Conservation (phyloP, 1,284 basidiomycete species). For the Sphagnurus paluster region DNA sequence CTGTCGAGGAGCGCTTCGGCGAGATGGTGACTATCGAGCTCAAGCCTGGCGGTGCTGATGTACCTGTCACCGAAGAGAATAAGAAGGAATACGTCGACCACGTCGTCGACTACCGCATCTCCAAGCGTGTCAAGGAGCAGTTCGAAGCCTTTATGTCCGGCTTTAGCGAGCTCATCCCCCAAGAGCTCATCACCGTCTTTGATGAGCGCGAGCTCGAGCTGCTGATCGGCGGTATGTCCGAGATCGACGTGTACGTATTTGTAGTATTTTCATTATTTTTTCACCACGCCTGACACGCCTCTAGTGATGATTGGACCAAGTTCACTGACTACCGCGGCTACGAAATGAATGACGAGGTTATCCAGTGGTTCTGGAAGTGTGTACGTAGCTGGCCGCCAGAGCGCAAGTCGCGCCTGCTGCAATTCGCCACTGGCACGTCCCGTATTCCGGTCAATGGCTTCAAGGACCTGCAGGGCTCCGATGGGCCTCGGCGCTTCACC, state of each 20-base stretch:
- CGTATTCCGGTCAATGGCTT: slow-evolving; percentile 93
- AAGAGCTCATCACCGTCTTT: slow-evolving; percentile 92
- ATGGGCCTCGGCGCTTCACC: slow-evolving; percentile 87
- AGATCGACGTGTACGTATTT: slow-evolving; percentile 80
- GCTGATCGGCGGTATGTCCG: slow-evolving; percentile 94
- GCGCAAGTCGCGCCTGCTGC: slow-evolving; percentile 85
- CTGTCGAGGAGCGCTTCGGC: slow-evolving; percentile 92
- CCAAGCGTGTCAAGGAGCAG: slow-evolving; percentile 90
- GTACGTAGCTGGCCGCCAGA: slow-evolving; percentile 92
- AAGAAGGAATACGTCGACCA: slow-evolving; percentile 94
- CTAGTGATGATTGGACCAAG: slow-evolving; percentile 75
- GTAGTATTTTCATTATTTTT: neutral
- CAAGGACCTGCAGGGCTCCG: slow-evolving; percentile 93
- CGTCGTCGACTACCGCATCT: slow-evolving; percentile 91
- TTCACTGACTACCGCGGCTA: slow-evolving; percentile 77
- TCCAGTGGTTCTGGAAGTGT: slow-evolving; percentile 98
- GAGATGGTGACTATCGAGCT: slow-evolving; percentile 92
- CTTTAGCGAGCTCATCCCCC: slow-evolving; percentile 93
- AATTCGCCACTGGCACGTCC: slow-evolving; percentile 93
- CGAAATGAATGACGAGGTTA: slow-evolving; percentile 81
- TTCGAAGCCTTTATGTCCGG: slow-evolving; percentile 95
- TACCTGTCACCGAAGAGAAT: slow-evolving; percentile 90
- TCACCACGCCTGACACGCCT: slow-evolving; percentile 4
- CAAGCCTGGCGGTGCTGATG: slow-evolving; percentile 76
- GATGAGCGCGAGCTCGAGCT: slow-evolving; percentile 93